Conservation (phyloP, 2,329 filamentous ascomycete species). For the Venturia oleaginea region DNA sequence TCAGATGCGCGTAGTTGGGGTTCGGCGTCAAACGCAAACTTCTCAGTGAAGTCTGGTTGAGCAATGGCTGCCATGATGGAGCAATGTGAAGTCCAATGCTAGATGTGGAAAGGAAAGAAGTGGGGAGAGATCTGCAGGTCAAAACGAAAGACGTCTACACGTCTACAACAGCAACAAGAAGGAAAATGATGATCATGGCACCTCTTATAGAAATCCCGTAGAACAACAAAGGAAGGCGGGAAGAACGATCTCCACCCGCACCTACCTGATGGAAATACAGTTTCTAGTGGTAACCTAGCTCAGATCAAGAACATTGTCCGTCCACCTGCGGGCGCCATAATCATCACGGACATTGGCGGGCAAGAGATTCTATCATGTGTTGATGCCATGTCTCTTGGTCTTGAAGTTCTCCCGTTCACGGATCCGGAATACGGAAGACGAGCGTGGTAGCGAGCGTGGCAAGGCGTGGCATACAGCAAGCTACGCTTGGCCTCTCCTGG, state of each 20-base stretch:
- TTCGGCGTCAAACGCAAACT: constrained; percentile 9
- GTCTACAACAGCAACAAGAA: neutral
- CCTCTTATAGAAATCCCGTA: neutral
- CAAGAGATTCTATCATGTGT: neutral
- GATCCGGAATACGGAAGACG: neutral
- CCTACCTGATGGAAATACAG: neutral
- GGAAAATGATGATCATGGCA: neutral
- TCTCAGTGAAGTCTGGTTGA: constrained; percentile 12
- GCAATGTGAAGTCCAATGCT: neutral
- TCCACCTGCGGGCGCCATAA: neutral
- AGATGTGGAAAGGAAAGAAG: neutral
- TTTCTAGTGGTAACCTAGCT: neutral
- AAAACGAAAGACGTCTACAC: neutral
- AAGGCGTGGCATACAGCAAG: neutral
- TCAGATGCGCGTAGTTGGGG: neutral
- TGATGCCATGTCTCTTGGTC: constrained; percentile 1
- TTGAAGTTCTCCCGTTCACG: neutral
- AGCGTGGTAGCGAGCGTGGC: neutral
- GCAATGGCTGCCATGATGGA: neutral
- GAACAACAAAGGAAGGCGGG: neutral
- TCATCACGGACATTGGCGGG: neutral
- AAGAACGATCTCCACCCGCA: neutral
- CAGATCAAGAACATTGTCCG: neutral
- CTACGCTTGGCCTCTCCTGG: neutral
- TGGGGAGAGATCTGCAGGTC: neutral